These are phyloP conservation scores for Penicillium atrosanguineum DNA, from an alignment of 495 filamentous ascomycete genomes.

Conservation along the genomic window DNA sequence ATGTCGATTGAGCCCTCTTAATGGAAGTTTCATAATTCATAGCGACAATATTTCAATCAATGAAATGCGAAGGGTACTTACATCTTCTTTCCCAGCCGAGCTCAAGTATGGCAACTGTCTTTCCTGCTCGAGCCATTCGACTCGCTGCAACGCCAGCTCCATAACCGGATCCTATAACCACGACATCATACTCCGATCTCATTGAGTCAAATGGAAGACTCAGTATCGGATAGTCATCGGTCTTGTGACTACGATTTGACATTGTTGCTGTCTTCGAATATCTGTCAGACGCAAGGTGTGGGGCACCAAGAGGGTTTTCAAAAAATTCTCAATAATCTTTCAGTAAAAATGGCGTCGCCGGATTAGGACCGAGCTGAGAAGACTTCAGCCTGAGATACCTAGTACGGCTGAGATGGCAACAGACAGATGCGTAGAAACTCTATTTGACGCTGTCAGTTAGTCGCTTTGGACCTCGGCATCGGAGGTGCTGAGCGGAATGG, in stretches of 20 bases:
- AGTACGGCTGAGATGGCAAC: not conserved
- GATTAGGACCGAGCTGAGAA: not conserved
- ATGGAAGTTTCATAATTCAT: not conserved
- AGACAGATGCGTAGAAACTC: not conserved
- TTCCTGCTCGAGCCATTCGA: conserved; percentile 60
- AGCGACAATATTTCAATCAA: not conserved
- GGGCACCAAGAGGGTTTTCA: not conserved
- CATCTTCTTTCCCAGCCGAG: conserved; percentile 61
- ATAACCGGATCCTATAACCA: conserved; percentile 67
- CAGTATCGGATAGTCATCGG: conserved; percentile 45
- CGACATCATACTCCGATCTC: conserved; percentile 56
- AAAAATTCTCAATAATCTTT: not conserved
- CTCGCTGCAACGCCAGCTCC: conserved; percentile 65
- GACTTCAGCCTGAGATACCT: not conserved
- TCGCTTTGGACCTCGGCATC: not conserved
- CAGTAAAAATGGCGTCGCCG: not conserved
- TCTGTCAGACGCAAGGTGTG: not conserved
- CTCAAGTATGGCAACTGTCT: conserved; percentile 62
- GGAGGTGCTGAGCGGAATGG: not conserved
- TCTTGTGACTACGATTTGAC: not conserved
- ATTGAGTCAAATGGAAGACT: conserved; percentile 57
- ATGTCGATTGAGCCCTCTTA: not conserved
- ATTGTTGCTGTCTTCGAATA: not conserved
- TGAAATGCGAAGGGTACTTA: conserved; percentile 12
- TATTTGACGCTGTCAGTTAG: not conserved